Evolutionary conservation across 2,329 filamentous ascomycete genomes (phyloP), one percentile per base, ranked within the genome.

Genomic region (Arthroderma uncinatum): DNA sequence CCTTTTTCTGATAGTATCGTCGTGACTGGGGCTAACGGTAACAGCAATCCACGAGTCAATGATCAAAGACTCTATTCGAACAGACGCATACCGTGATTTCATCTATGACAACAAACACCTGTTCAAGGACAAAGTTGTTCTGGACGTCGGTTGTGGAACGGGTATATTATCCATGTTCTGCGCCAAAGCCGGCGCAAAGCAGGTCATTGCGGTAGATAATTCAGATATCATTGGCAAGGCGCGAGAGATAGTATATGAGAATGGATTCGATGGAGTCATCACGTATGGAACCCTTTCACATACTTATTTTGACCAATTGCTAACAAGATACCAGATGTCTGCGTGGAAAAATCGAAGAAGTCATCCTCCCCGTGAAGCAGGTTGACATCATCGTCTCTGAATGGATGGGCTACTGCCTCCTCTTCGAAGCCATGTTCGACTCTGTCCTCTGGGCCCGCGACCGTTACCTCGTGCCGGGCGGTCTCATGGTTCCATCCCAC

Each of bases 321-420:
- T 53, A 37, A 37, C 8, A 25, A 19, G 12, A 34, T 42, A 40
- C 23, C 60, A 78, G 75, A 44, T 89, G 87, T 65, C 76, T 95
- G 53, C 82, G 85, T 62, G 91, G 92, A 37, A 88, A 89, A 66
- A 87, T 96, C 60, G 92, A 97, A 70, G 90, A 96, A 63, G 87
- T 95, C 57, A 78, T 74, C 57, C 79, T 90, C 21, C 90, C 87
- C 1, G 85, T 92, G 6, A 78, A 83, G 56, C 78, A 91, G 66
- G 91, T 96, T 48, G 92, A 97, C 73, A 86, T 97, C 66, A 95
- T 97, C 68, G 85, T 97, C 60, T 94, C 88, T 59, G 91, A 97
- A 71, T 97, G 91, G 91, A 97, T 97, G 91, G 91, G 91, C 30
- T 97, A 97, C 70, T 88, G 85, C 62, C 79, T 96, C 16, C 79